Conservation (phyloP, 768 basidiomycete genomes). For the Strobilomyces confusus region DNA sequence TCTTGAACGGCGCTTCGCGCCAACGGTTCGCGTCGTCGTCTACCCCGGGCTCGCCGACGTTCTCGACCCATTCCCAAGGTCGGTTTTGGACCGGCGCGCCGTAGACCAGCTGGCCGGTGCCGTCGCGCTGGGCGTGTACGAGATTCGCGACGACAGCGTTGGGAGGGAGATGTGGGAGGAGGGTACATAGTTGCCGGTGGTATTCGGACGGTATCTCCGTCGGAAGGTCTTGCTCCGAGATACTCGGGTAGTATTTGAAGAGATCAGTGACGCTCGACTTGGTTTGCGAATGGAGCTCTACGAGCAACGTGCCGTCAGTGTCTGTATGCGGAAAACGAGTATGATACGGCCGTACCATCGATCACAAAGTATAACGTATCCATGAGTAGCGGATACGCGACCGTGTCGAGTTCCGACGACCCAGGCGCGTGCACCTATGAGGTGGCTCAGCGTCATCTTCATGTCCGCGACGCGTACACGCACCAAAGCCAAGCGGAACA, state of each 20-base stretch:
- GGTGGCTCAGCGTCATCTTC: not conserved
- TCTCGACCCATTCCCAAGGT: slow-evolving; percentile 87
- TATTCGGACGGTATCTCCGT: slow-evolving; percentile 52
- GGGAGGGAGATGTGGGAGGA: slow-evolving; percentile 55
- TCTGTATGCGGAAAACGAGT: too few species aligned
- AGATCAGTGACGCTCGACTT: slow-evolving; percentile 53
- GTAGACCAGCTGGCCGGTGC: slow-evolving; percentile 45
- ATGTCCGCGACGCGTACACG: slow-evolving; percentile 23
- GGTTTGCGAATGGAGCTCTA: slow-evolving; percentile 61
- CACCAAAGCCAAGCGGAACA: slow-evolving; percentile 55
- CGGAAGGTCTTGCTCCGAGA: slow-evolving; percentile 49
- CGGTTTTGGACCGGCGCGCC: slow-evolving; percentile 60
- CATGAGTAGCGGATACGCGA: slow-evolving; percentile 60
- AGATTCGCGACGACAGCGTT: slow-evolving; percentile 54
- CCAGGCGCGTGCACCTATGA: slow-evolving; percentile 54
- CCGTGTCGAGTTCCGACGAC: slow-evolving; percentile 44
- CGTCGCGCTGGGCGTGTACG: slow-evolving; percentile 54
- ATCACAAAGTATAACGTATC: slow-evolving; percentile 73
- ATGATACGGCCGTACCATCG: slow-evolving; percentile 51
- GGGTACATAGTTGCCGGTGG: slow-evolving; percentile 50
- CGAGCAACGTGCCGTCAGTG: not conserved
- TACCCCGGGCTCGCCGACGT: slow-evolving; percentile 48
- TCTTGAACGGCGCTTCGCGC: slow-evolving; percentile 49
- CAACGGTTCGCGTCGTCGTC: slow-evolving; percentile 42
- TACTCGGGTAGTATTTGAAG: slow-evolving; percentile 59